A percentile compares a stretch with the other conserved stretches of the same genome.
phyloP scores from a whole-genome alignment of 176 grass and related monocot genomes.

The Ananas comosus region DNA sequence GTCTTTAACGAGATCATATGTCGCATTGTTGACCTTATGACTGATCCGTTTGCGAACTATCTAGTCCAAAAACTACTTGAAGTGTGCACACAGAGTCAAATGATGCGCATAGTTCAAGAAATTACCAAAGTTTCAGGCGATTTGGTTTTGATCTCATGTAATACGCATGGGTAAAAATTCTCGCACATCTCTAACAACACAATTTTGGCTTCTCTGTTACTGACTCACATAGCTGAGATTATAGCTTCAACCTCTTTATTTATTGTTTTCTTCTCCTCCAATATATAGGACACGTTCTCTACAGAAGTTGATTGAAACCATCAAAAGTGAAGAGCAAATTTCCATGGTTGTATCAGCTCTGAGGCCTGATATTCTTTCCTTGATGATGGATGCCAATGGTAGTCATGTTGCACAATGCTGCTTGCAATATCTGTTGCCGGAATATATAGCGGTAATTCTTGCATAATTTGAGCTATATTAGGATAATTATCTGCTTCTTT shows the following conservation, averaged over 20 bases:
- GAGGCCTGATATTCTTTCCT: slow-evolving; percentile 33
- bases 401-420: slow-evolving; percentile 61
- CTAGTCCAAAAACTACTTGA: slow-evolving; percentile 79
- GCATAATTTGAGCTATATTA: slow-evolving; percentile 12
- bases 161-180: slow-evolving; percentile 66
- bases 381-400: slow-evolving; percentile 77
- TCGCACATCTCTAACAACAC: neutral
- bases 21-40: slow-evolving; percentile 69
- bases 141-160: slow-evolving; percentile 52
- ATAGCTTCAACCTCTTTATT: neutral
- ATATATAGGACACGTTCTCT: slow-evolving; percentile 64
- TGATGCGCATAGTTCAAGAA: slow-evolving; percentile 47
- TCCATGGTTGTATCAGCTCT: slow-evolving; percentile 52
- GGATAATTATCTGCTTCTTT: neutral
- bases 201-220: neutral
- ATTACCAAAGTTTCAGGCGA: slow-evolving; percentile 45
- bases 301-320: slow-evolving; percentile 80
- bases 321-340: slow-evolving; percentile 33
- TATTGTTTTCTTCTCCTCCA: neutral
- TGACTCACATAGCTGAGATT: too few species aligned
- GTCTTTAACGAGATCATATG: slow-evolving; percentile 55
- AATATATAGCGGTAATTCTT: slow-evolving; percentile 45
- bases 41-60: slow-evolving; percentile 71
- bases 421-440: slow-evolving; percentile 53
- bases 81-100: slow-evolving; percentile 43